Evolutionary conservation across 2,329 filamentous ascomycete species (phyloP), one percentile per base, ranked within the genome.

Genomic region (Alternaria consortialis): DNA sequence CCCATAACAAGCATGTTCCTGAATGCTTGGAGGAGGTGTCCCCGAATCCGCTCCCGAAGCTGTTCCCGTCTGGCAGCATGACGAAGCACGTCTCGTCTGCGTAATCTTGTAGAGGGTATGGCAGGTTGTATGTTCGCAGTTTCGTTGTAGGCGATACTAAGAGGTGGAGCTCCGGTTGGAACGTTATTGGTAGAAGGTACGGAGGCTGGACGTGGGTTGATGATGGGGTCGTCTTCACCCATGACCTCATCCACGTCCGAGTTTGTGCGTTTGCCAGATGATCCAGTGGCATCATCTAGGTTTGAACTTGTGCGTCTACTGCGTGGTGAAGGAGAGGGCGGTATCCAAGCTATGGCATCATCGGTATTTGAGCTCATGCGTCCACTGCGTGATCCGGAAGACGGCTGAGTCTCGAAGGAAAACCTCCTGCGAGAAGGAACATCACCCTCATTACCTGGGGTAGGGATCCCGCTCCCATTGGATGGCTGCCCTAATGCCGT

Each of bases 1-100:
- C 32, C 32, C 46, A 50, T n/a, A 25, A 50, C 46, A 36, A 37
- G 31, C 46, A 50, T 34, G n/a, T 11, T 37, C 46, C 46, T 36
- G 17, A 42, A 25, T 13, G 20, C 11, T 5, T 11, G 39, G 39
- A 42, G 20, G 15, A 42, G 4, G 17, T 42, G 20, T 42, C 15
- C 8, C 4, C 31, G 31, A 32, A 32, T 9, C 9, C 11, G 31
- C 8, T 32, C 20, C 20, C 20, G 12, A 12, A 42, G 8, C 39
- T 25, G 39, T 7, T 42, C 20, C 5, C 12, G 39, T 15, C 39
- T 42, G 39, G 20, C 12, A 42, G 39, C 39, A 20, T 42, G 39
- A 42, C 39, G 39, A 42, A 42, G 12, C 11, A 25, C 5, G 20
- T 42, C 39, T 11, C 39, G 39, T 25, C 39, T 42, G 39, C 39